Base-by-base conservation (phyloP, 2,329 filamentous ascomycete species). In the Neonectria sp. region DNA sequence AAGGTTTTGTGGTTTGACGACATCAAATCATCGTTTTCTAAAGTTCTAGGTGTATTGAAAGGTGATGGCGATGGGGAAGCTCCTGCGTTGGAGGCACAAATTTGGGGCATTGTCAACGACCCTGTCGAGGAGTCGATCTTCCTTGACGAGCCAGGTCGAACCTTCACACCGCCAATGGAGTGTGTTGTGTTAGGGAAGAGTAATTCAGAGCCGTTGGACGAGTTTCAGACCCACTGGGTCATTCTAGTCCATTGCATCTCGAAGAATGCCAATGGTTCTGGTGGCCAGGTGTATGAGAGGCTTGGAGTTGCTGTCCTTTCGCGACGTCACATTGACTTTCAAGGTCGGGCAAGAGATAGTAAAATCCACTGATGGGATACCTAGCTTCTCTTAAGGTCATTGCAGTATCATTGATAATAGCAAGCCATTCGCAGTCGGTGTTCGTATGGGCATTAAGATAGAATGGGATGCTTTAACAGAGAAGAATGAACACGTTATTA, bases 301-400 rank as follows among this genome's bases (percentile, higher is more conserved):
- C 27, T 59, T 59, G 55, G 56, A 35, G 56, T 59, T 24, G 56
- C 21, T 49, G 43, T 59, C 11, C 43, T 59, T 15, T 29, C 49
- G 43, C 40, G n/a, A 49, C 56, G 29, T 35, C 15, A 59, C 29
- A 59, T 59, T 37, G 43, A 35, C 43, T 59, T 49, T 49, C 43
- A 33, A 25, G 27, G 27, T 4, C 3, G 13, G 56, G 56, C 43
- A 35, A 59, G 37, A 45, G 43, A 49, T 35, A 35, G 31, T 43
- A 57, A 8, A 43, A 57, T 57, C 27, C n/a, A 11, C n/a, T 57
- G 55, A 57, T 40, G 33, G 5, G 3, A 35, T 13, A 35, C 2
- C 12, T 35, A 13, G 33, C 11, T 35, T 35, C 13, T 13, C 33
- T 35, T 35, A 13, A 13, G 12, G 8, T 31, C 31, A 31, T 35